Conservation (phyloP, 1,284 basidiomycete genomes). For the Sanghuangporus sanghuang region DNA sequence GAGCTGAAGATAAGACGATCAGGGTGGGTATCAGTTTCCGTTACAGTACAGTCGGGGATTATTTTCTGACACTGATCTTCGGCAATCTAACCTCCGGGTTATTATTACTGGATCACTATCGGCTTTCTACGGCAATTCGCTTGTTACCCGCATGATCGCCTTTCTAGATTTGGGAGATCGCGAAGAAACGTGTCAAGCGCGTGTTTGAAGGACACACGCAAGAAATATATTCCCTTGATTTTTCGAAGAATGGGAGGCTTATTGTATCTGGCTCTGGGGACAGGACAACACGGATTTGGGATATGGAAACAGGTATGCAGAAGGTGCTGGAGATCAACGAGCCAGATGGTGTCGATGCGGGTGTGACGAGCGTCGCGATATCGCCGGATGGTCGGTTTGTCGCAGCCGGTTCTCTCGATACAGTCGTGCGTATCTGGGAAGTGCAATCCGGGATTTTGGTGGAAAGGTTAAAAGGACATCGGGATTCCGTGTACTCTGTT, state of each 20-base stretch:
- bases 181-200: constrained; percentile 63
- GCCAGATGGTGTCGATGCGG: constrained; percentile 58
- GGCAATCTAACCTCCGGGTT: background rate
- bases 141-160: constrained; percentile 2
- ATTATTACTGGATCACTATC: background rate
- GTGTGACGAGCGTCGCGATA: constrained; percentile 77
- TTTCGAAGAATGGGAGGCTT: constrained; percentile 74
- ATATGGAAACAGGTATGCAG: constrained; percentile 61
- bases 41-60: background rate
- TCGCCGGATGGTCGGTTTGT: constrained; percentile 78
- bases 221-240: constrained; percentile 90
- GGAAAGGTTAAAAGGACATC: constrained; percentile 75
- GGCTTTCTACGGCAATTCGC: background rate
- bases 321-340: constrained; percentile 58
- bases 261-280: constrained; percentile 90
- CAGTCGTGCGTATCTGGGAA: constrained; percentile 86
- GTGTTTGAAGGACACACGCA: constrained; percentile 83
- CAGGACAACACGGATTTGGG: constrained; percentile 88
- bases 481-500: constrained; percentile 76
- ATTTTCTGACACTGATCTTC: no score
- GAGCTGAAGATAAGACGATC: constrained; percentile 81
- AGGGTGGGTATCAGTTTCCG: constrained; percentile 45
- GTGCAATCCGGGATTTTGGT: constrained; percentile 65
- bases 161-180: constrained; percentile 85
- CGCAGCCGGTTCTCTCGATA: constrained; percentile 82